phyloP scores from a whole-genome alignment of 495 filamentous ascomycete genomes.

The Ramalina intermedia region DNA sequence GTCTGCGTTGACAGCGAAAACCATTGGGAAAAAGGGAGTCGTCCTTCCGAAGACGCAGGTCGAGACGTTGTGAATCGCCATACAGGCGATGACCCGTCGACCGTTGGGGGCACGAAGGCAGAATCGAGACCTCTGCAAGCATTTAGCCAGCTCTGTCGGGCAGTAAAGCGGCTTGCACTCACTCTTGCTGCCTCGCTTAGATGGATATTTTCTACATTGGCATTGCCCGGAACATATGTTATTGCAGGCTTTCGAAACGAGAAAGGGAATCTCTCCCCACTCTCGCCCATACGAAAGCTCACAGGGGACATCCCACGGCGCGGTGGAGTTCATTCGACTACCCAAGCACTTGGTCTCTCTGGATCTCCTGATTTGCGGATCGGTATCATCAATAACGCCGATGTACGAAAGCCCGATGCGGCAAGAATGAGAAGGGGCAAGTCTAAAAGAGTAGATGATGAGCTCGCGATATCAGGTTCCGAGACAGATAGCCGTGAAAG shows the following conservation, averaged over 20 bases:
- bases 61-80: constrained; percentile 3
- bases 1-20: constrained; percentile 20
- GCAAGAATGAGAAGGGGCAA: too few relatives aligned
- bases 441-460: too few relatives aligned
- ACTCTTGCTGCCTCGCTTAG: constrained; percentile 18
- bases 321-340: constrained; percentile 20
- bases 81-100: not conserved
- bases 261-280: constrained; percentile 59
- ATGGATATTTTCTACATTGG: constrained; percentile 56
- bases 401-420: too few relatives aligned
- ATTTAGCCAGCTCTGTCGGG: constrained; percentile 31
- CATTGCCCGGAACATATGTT: constrained; percentile 65
- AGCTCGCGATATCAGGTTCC: constrained; percentile 20
- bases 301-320: constrained; percentile 29
- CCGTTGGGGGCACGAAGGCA: constrained; percentile 11
- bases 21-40: constrained; percentile 19
- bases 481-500: constrained; percentile 22
- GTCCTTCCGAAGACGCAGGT: constrained; percentile 19
- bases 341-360: constrained; percentile 24
- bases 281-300: constrained; percentile 45
- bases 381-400: not conserved
- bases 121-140: constrained; percentile 37
- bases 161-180: constrained; percentile 18
- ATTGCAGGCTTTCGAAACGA: constrained; percentile 71
- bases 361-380: constrained; percentile 9